Conservation (phyloP, 108 stramenopile species). For the Cyclotella baltica region DNA sequence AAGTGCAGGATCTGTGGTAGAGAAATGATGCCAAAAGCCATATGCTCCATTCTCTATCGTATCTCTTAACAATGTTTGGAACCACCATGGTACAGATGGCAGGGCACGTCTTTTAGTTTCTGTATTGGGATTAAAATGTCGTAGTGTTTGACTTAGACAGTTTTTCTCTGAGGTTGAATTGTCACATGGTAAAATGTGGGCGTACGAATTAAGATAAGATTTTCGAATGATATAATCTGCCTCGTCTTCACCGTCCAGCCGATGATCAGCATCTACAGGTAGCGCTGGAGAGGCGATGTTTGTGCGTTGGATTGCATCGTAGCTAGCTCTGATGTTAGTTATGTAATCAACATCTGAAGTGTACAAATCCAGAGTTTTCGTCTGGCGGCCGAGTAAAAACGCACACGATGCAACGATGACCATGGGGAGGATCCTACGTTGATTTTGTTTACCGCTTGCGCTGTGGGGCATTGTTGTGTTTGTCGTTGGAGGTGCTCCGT, state of each 20-base stretch:
- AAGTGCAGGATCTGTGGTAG: conserved; percentile 45
- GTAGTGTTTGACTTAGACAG: conserved; percentile 26
- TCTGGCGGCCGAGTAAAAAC: neutral
- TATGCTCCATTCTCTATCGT: conserved; percentile 12
- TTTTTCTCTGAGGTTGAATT: neutral
- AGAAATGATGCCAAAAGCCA: conserved; percentile 57
- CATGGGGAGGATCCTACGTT: neutral
- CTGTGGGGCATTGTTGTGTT: neutral
- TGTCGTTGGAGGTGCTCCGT: neutral
- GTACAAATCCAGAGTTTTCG: neutral
- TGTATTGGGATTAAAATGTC: conserved; percentile 8
- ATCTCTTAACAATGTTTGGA: conserved; percentile 64
- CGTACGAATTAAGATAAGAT: conserved; percentile 36
- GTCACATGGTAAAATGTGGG: conserved; percentile 42
- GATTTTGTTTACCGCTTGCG: neutral
- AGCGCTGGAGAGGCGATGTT: neutral
- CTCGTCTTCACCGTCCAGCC: conserved; percentile 28
- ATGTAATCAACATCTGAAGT: neutral
- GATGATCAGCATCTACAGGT: neutral
- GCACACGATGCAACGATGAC: neutral
- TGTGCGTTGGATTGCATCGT: neutral
- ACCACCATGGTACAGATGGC: conserved; percentile 62
- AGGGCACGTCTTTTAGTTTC: neutral
- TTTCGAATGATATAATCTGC: conserved; percentile 42
- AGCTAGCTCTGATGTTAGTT: neutral